Conservation (phyloP, 441 rosid species). For the Sinapis alba region DNA sequence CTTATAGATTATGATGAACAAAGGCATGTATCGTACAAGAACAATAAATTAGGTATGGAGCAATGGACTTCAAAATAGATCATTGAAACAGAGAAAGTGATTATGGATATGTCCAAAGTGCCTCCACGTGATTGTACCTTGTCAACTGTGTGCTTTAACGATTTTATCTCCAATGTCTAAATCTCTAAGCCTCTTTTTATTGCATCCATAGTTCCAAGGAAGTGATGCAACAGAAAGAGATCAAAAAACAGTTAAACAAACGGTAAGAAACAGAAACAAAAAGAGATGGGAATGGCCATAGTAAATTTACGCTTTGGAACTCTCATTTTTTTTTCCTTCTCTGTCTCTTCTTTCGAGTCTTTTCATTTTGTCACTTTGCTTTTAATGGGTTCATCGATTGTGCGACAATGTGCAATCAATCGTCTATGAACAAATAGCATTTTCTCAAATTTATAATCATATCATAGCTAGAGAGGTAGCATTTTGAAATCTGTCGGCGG, state of each 20-base stretch:
- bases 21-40: slow-evolving; percentile 24
- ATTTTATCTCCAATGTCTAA: slow-evolving; percentile 25
- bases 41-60: slow-evolving; percentile 42
- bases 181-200: slow-evolving; percentile 6
- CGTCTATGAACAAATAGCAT: background rate
- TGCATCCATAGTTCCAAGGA: slow-evolving; percentile 34
- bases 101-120: slow-evolving; percentile 28
- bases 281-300: slow-evolving; percentile 35
- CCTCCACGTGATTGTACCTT: slow-evolving; percentile 40
- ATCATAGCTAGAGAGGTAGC: background rate
- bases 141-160: slow-evolving; percentile 37
- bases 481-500: slow-evolving; percentile 10
- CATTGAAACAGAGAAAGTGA: slow-evolving; percentile 24
- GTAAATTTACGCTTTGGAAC: slow-evolving; percentile 35
- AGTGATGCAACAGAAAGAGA: slow-evolving; percentile 26
- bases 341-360: slow-evolving; percentile 19
- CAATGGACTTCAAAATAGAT: slow-evolving; percentile 30
- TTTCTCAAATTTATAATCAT: background rate
- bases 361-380: slow-evolving; percentile 33
- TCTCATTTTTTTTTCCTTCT: slow-evolving; percentile 27
- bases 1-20: slow-evolving; percentile 26
- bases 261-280: slow-evolving; percentile 32
- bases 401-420: slow-evolving; percentile 32
- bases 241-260: slow-evolving; percentile 35
- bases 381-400: slow-evolving; percentile 27